Conservation (phyloP, 2,329 filamentous ascomycete species). For the Byssochlamys sp. region DNA sequence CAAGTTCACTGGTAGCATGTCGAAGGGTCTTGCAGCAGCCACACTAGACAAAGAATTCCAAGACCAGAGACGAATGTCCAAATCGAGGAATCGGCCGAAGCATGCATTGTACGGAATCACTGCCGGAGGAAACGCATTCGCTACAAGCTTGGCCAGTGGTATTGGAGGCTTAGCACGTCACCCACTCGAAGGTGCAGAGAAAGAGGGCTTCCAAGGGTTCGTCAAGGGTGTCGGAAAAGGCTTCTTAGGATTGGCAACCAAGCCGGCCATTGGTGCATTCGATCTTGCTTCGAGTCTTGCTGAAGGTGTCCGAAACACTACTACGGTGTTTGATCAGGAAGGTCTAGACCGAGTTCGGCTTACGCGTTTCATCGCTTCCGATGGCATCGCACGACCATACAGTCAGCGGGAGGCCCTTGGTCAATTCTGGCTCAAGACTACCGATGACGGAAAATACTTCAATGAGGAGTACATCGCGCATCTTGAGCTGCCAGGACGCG, state of each 20-base stretch:
- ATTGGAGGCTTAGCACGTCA: conserved; percentile 89
- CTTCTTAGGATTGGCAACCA: conserved; percentile 84
- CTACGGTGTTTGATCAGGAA: conserved; percentile 90
- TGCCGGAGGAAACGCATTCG: conserved; percentile 86
- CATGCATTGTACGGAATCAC: conserved; percentile 95
- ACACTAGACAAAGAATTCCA: conserved; percentile 98
- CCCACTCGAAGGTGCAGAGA: conserved; percentile 88
- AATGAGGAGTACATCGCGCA: conserved; percentile 96
- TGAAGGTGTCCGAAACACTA: conserved; percentile 96
- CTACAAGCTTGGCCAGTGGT: conserved; percentile 82
- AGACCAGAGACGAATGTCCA: conserved; percentile 84
- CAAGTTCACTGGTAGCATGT: conserved; percentile 93
- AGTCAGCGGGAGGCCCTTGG: conserved; percentile 89
- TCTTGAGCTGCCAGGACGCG: conserved; percentile 77
- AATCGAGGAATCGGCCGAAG: conserved; percentile 86
- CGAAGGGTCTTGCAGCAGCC: conserved; percentile 88
- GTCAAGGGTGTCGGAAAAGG: conserved; percentile 97
- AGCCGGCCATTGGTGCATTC: conserved; percentile 90
- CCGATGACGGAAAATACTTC: conserved; percentile 96
- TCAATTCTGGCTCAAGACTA: conserved; percentile 97
- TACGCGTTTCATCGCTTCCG: conserved; percentile 79
- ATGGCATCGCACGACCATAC: conserved; percentile 90
- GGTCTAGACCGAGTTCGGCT: conserved; percentile 91
- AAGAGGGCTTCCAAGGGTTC: conserved; percentile 86
- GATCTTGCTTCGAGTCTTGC: conserved; percentile 90